phyloP scores from a whole-genome alignment of 352 stramenopile species.

The Globisporangium rhizosaccharum region DNA sequence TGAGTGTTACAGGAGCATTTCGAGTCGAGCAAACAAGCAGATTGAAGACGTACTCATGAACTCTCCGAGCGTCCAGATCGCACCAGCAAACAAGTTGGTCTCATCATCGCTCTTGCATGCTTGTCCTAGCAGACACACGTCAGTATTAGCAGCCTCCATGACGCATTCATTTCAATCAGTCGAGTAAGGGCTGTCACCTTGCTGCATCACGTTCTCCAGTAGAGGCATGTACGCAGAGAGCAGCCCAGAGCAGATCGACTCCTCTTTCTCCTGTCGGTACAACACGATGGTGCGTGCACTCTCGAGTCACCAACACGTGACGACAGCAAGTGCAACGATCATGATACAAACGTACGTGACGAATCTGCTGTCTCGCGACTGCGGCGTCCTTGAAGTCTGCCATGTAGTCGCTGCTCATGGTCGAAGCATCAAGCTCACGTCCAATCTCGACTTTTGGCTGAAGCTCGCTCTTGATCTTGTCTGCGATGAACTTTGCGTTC shows the following conservation, averaged over 20 bases:
- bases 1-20: too few species aligned
- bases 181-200: background rate
- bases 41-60: conserved; percentile 11
- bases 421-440: background rate
- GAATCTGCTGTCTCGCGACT: background rate
- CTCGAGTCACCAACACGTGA: background rate
- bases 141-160: too few species aligned
- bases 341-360: background rate
- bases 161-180: background rate
- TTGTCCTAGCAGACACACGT: background rate
- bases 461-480: background rate
- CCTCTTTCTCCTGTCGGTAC: background rate
- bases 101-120: background rate
- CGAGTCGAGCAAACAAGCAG: background rate
- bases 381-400: background rate
- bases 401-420: conserved; percentile 1
- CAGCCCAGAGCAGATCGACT: conserved; percentile 6
- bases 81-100: background rate
- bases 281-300: background rate
- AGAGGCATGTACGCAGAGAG: conserved; percentile 14
- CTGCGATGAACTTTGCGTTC: background rate
- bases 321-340: background rate
- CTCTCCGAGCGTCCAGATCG: conserved; percentile 13
- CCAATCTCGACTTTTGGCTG: background rate
- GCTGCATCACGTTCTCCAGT: conserved; percentile 3